Evolutionary conservation across 768 basidiomycete species (phyloP).

Genomic region (Russula brevipes): DNA sequence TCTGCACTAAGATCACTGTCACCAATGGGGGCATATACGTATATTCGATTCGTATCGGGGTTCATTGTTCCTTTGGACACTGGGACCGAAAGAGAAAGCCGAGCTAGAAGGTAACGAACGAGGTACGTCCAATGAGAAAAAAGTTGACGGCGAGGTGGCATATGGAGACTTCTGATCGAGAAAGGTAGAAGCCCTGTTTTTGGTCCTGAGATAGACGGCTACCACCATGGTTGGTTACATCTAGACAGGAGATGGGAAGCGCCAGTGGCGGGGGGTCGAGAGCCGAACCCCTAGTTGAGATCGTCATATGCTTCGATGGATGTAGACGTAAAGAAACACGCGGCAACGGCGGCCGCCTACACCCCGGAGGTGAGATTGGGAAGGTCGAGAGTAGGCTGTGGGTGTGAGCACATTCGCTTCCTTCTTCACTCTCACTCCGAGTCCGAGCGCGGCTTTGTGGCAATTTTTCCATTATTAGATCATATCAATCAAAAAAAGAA

Average conservation of each 20-base stretch:
- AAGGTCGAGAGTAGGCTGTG: conserved; percentile 12
- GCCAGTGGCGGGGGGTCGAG: conserved; percentile 15
- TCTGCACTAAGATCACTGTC: conserved; percentile 14
- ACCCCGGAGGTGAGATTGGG: conserved; percentile 20
- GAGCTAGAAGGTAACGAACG: conserved; percentile 6
- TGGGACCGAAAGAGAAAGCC: conserved; percentile 17
- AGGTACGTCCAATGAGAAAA: conserved; percentile 15
- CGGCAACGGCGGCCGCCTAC: conserved; percentile 17
- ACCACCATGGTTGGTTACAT: conserved; percentile 1
- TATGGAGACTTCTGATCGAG: conserved; percentile 16
- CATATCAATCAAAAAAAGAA: background rate
- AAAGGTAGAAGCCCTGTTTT: conserved; percentile 20
- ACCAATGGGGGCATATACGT: conserved; percentile 18
- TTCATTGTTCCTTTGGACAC: conserved; percentile 8
- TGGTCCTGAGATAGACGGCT: conserved; percentile 5
- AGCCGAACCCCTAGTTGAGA: conserved; percentile 17
- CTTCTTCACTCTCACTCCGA: background rate
- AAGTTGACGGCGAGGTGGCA: conserved; percentile 19
- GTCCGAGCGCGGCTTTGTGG: conserved; percentile 12
- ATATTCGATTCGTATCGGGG: conserved; percentile 6
- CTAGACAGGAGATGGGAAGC: background rate
- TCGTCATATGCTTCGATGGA: conserved; percentile 21
- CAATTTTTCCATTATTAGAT: conserved; percentile 6
- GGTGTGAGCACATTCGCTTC: background rate
- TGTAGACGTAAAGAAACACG: conserved; percentile 23